These are phyloP conservation scores for Jacaranda copaia DNA, from an alignment of 257 asterid species.

Conservation along the genomic window DNA sequence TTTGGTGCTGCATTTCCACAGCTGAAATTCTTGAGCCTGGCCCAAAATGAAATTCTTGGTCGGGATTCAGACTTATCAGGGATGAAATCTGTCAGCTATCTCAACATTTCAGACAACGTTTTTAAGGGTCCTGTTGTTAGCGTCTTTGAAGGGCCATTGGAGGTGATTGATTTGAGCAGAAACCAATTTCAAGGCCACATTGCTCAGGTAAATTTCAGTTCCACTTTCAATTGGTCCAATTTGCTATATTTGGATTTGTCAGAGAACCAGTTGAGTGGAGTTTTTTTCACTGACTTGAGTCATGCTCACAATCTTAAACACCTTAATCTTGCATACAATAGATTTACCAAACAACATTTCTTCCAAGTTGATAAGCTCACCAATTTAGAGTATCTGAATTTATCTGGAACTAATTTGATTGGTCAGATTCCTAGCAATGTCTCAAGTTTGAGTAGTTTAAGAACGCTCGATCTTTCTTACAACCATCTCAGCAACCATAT, in stretches of 20 bases:
- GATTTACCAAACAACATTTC: slow-evolving; percentile 66
- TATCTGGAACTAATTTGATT: slow-evolving; percentile 72
- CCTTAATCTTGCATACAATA: slow-evolving; percentile 86
- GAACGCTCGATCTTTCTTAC: slow-evolving; percentile 72
- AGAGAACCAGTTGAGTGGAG: slow-evolving; percentile 86
- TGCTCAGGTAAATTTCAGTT: slow-evolving; percentile 75
- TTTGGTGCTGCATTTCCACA: slow-evolving; percentile 71
- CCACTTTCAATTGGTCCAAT: slow-evolving; percentile 64
- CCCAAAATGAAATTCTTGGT: slow-evolving; percentile 64
- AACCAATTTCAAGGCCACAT: slow-evolving; percentile 87
- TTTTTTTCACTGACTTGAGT: slow-evolving; percentile 52
- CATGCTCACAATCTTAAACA: slow-evolving; percentile 60
- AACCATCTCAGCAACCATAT: slow-evolving; percentile 67
- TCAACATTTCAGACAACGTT: slow-evolving; percentile 78
- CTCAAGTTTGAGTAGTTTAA: slow-evolving; percentile 56
- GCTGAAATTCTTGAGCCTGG: slow-evolving; percentile 69
- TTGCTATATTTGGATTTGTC: slow-evolving; percentile 81
- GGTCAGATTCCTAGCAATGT: slow-evolving; percentile 68
- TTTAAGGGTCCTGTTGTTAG: slow-evolving; percentile 78
- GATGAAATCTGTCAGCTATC: slow-evolving; percentile 54
- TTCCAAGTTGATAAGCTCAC: slow-evolving; percentile 50
- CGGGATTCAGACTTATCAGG: slow-evolving; percentile 68
- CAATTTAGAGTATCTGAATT: slow-evolving; percentile 74
- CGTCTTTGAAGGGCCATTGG: slow-evolving; percentile 63
- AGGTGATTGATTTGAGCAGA: slow-evolving; percentile 89